Evolutionary conservation across 805 yeast species (phyloP).

Genomic region (Wickerhamomyces rabaulensis): DNA sequence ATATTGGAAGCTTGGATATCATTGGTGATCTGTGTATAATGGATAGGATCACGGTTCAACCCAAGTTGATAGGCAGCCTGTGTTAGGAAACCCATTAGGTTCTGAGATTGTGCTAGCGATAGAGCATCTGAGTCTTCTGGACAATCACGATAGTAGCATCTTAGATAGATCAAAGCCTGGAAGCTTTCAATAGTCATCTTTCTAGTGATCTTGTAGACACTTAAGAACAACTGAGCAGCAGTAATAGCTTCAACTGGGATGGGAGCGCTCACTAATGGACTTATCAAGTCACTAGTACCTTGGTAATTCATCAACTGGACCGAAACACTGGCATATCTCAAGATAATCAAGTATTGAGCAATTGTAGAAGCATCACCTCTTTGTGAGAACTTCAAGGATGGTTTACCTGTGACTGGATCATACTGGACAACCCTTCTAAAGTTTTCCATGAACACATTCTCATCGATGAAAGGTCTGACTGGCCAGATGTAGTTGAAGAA

Average conservation of each 20-base stretch:
- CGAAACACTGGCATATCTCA: slow-evolving; percentile 37
- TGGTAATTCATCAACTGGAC: slow-evolving; percentile 16
- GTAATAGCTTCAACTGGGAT: slow-evolving; percentile 31
- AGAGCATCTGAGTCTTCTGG: slow-evolving; percentile 45
- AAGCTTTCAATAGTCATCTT: slow-evolving; percentile 32
- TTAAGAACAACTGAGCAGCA: slow-evolving; percentile 35
- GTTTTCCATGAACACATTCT: slow-evolving; percentile 25
- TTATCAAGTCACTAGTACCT: slow-evolving; percentile 18
- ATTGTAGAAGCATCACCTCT: slow-evolving; percentile 35
- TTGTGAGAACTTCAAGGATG: slow-evolving; percentile 26
- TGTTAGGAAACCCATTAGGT: slow-evolving; percentile 29
- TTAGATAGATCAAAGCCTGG: slow-evolving; percentile 36
- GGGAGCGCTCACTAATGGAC: slow-evolving; percentile 25
- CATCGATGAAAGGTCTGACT: slow-evolving; percentile 41
- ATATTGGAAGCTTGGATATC: slow-evolving; percentile 9
- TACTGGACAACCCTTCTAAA: slow-evolving; percentile 32
- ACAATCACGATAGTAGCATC: slow-evolving; percentile 34
- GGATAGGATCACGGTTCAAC: slow-evolving; percentile 40
- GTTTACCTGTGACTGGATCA: slow-evolving; percentile 24
- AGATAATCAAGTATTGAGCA: slow-evolving; percentile 33
- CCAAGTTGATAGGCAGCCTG: slow-evolving; percentile 43
- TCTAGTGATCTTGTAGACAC: slow-evolving; percentile 34
- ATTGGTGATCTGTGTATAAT: slow-evolving; percentile 11
- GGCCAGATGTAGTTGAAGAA: slow-evolving; percentile 40
- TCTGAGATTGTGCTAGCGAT: slow-evolving; percentile 33